Evolutionary conservation across 495 filamentous ascomycete species (phyloP).

Genomic region (Geoglossum glabrum): DNA sequence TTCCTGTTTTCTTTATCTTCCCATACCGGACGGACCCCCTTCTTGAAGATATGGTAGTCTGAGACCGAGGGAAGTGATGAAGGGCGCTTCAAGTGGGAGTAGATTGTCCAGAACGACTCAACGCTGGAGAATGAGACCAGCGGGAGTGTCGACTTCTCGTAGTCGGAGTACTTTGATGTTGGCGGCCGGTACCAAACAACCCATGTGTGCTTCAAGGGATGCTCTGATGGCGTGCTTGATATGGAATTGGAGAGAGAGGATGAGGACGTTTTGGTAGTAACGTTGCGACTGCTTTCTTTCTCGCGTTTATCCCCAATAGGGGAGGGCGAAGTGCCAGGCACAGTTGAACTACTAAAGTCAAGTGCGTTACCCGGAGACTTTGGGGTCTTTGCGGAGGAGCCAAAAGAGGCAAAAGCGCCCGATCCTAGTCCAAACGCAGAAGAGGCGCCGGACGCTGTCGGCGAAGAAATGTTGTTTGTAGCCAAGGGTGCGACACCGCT

Average conservation of each 20-base stretch:
- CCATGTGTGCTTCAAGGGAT: conserved; percentile 71
- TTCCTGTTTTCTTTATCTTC: conserved; percentile 93
- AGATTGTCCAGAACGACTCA: conserved; percentile 87
- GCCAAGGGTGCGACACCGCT: conserved; percentile 55
- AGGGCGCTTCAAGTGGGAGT: conserved; percentile 75
- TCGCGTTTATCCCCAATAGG: conserved; percentile 48
- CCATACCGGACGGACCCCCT: conserved; percentile 92
- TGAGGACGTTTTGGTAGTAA: conserved; percentile 24
- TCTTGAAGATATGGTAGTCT: conserved; percentile 96
- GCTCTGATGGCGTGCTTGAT: conserved; percentile 19
- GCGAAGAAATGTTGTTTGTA: conserved; percentile 52
- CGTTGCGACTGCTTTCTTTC: conserved; percentile 21
- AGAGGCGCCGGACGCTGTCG: conserved; percentile 58
- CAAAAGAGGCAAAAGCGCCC: conserved; percentile 92
- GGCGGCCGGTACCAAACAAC: conserved; percentile 93
- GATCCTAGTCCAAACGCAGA: conserved; percentile 86
- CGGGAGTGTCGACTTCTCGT: conserved; percentile 85
- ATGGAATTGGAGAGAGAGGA: conserved; percentile 19
- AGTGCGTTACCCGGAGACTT: conserved; percentile 71
- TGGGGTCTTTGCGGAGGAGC: conserved; percentile 54
- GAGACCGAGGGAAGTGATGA: conserved; percentile 77
- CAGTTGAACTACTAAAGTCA: conserved; percentile 33
- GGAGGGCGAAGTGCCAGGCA: conserved; percentile 12
- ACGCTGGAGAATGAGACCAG: conserved; percentile 63
- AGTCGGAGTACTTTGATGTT: conserved; percentile 91